phyloP scores from a whole-genome alignment of 257 asterid species.

The Salvia hispanica region DNA sequence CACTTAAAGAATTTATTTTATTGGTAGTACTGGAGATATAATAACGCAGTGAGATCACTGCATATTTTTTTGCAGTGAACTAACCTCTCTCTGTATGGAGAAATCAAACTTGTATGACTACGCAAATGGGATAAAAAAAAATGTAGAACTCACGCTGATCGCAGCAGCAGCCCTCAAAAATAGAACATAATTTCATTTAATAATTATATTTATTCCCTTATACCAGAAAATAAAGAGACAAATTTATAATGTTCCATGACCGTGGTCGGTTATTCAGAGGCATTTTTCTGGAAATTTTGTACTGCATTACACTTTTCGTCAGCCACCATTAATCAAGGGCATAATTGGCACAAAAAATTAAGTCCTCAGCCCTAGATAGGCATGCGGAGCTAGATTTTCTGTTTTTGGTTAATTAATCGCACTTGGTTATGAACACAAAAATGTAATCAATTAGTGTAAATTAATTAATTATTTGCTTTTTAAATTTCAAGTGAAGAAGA shows the following conservation, averaged over 20 bases:
- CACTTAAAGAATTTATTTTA: too few relatives aligned
- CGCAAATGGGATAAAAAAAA: background rate
- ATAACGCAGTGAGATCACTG: background rate
- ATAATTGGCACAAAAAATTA: background rate
- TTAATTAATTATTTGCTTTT: too few relatives aligned
- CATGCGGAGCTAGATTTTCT: too few relatives aligned
- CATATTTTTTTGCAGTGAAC: background rate
- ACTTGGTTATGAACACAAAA: too few relatives aligned
- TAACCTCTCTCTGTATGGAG: background rate
- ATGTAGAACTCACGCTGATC: conserved; percentile 31
- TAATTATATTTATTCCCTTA: background rate
- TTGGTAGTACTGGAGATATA: background rate
- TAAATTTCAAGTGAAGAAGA: background rate
- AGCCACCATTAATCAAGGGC: conserved; percentile 3
- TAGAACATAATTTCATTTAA: background rate
- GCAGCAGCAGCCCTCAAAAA: conserved; percentile 16
- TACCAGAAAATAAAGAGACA: conserved; percentile 1
- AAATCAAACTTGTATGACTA: background rate
- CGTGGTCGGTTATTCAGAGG: conserved; percentile 18
- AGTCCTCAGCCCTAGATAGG: too few relatives aligned
- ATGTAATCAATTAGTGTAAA: too few relatives aligned
- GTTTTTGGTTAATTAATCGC: too few relatives aligned
- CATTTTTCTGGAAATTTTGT: conserved; percentile 7
- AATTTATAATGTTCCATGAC: background rate
- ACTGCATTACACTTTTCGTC: conserved; percentile 7